Evolutionary conservation across 140 eudicot genomes (phyloP).

Genomic region (Cichorium intybus): DNA sequence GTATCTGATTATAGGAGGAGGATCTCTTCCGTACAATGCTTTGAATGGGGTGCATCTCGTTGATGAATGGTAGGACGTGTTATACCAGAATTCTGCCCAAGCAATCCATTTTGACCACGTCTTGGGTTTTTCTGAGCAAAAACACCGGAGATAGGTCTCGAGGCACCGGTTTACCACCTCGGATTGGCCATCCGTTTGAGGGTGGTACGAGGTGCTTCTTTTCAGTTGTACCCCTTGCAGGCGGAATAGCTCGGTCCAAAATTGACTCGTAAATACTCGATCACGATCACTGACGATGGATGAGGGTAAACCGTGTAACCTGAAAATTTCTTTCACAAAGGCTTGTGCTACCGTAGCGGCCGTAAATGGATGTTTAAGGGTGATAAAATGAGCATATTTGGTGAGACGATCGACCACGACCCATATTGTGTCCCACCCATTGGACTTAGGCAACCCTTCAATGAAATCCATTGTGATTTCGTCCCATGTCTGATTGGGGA

Average conservation of each 20-base stretch:
- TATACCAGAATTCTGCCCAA: background rate
- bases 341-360: background rate
- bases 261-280: background rate
- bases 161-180: no score
- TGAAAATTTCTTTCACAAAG: no score
- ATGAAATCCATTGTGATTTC: background rate
- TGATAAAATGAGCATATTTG: background rate
- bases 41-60: background rate
- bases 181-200: no score
- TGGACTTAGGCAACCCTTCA: background rate
- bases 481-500: background rate
- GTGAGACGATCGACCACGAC: background rate
- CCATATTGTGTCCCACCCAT: background rate
- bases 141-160: no score
- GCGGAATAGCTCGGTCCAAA: background rate
- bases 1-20: background rate
- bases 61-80: background rate
- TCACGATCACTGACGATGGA: background rate
- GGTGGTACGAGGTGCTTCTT: background rate
- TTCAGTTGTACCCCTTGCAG: background rate
- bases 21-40: background rate
- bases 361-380: background rate
- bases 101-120: background rate
- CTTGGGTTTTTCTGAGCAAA: no score
- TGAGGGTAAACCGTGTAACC: background rate